Conservation (phyloP, 768 basidiomycete genomes). For the Hydnomerulius pinastri region DNA sequence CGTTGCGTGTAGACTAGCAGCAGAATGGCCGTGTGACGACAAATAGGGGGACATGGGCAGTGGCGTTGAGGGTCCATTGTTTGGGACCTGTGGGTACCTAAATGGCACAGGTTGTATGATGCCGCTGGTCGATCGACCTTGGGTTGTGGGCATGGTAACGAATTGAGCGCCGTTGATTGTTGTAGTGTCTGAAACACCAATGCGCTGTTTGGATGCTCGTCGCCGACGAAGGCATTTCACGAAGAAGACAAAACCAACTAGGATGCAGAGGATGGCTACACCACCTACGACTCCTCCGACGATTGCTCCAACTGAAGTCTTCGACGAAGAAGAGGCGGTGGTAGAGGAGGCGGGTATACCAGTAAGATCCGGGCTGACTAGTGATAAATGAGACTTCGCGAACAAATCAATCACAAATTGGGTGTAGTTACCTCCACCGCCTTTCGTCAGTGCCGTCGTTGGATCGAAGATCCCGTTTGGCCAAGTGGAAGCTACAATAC, state of each 20-base stretch:
- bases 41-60: neutral
- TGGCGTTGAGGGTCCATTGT: neutral
- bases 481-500: constrained; percentile 21
- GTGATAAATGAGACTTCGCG: neutral
- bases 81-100: neutral
- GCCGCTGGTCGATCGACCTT: neutral
- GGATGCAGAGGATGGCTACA: constrained; percentile 12
- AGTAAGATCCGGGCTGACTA: constrained; percentile 18
- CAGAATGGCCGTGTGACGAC: constrained; percentile 11
- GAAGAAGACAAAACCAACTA: constrained; percentile 12
- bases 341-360: constrained; percentile 13
- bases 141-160: neutral
- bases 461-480: constrained; percentile 12
- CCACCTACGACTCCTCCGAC: constrained; percentile 25
- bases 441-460: constrained; percentile 8
- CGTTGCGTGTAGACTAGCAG: constrained; percentile 6
- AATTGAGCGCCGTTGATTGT: neutral
- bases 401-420: neutral
- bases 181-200: neutral
- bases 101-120: neutral
- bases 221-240: constrained; percentile 13
- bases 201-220: neutral
- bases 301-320: constrained; percentile 13
- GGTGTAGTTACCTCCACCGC: constrained; percentile 10
- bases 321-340: constrained; percentile 9